Evolutionary conservation across 352 stramenopile genomes (phyloP).

Genomic region (Globisporangium acanthophoron): DNA sequence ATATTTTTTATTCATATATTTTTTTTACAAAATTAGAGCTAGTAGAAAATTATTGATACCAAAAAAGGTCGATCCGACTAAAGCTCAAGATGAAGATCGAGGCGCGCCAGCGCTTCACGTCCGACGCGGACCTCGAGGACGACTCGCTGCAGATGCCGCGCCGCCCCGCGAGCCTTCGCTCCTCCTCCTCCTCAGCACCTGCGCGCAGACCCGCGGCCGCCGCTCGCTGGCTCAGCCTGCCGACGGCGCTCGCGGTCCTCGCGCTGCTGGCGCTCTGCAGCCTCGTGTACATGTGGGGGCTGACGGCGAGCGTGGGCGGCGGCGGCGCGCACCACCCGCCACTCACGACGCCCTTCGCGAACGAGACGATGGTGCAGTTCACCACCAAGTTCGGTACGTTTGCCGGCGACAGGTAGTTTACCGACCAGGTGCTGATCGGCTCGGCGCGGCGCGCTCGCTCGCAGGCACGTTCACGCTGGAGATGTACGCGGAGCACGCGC

Average conservation of each 20-base stretch:
- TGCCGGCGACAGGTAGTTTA: too few relatives aligned
- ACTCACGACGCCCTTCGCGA: conserved; percentile 59
- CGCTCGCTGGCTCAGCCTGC: conserved; percentile 29
- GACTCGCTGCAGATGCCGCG: conserved; percentile 1
- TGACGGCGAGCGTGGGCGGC: conserved; percentile 21
- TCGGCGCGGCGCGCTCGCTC: background rate
- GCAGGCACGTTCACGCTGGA: conserved; percentile 69
- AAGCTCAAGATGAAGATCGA: conserved; percentile 4
- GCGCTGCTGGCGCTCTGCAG: conserved; percentile 54
- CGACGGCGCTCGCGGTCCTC: conserved; percentile 34
- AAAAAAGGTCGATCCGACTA: too few relatives aligned
- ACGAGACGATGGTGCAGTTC: conserved; percentile 81
- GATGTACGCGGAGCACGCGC: conserved; percentile 72
- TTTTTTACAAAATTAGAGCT: too few relatives aligned
- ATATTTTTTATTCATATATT: too few relatives aligned
- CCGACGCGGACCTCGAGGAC: conserved; percentile 21
- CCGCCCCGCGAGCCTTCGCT: background rate
- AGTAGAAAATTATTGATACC: too few relatives aligned
- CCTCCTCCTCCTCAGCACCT: background rate
- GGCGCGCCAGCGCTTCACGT: conserved; percentile 18
- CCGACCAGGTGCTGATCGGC: background rate
- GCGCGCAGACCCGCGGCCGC: conserved; percentile 2
- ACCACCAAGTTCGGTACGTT: conserved; percentile 64
- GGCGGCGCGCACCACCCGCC: conserved; percentile 27
- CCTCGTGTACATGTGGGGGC: conserved; percentile 59